These are phyloP conservation scores for Rhodosporidiobolus odoratus DNA, from an alignment of 768 basidiomycete species.

Conservation along the genomic window DNA sequence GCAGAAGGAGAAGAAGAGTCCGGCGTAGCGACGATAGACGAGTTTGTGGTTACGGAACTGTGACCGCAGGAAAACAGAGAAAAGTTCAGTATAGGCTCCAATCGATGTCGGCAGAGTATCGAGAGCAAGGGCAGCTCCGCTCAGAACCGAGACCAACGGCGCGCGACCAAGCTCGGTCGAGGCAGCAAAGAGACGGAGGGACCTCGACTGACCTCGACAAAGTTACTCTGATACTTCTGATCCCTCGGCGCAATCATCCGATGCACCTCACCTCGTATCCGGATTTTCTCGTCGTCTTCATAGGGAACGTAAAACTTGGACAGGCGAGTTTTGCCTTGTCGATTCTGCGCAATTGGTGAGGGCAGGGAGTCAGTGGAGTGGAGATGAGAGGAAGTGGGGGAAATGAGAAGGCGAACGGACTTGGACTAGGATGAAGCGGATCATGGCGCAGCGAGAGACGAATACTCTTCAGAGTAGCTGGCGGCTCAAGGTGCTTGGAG, in stretches of 20 bases:
- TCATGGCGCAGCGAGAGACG: conserved; percentile 56
- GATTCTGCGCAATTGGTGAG: conserved; percentile 61
- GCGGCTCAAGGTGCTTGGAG: not conserved
- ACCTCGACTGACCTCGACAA: conserved; percentile 80
- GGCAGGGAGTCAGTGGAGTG: not conserved
- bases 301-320: conserved; percentile 96
- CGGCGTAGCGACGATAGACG: conserved; percentile 92
- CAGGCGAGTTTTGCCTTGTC: conserved; percentile 93
- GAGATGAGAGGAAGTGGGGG: not conserved
- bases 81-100: no score
- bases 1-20: conserved; percentile 94
- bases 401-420: conserved; percentile 49
- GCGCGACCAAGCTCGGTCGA: no score
- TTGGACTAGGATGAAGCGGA: conserved; percentile 95
- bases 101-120: no score
- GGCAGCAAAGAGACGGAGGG: not conserved
- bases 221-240: conserved; percentile 98
- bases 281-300: conserved; percentile 96
- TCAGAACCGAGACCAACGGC: no score
- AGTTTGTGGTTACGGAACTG: conserved; percentile 98
- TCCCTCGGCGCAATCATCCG: conserved; percentile 90
- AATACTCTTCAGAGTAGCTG: not conserved
- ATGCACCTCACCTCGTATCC: conserved; percentile 93
- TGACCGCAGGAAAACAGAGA: not conserved
- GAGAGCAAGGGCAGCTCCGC: not conserved